Base-by-base conservation (phyloP, 495 filamentous ascomycete genomes). In the Hypoxylon cercidicola region DNA sequence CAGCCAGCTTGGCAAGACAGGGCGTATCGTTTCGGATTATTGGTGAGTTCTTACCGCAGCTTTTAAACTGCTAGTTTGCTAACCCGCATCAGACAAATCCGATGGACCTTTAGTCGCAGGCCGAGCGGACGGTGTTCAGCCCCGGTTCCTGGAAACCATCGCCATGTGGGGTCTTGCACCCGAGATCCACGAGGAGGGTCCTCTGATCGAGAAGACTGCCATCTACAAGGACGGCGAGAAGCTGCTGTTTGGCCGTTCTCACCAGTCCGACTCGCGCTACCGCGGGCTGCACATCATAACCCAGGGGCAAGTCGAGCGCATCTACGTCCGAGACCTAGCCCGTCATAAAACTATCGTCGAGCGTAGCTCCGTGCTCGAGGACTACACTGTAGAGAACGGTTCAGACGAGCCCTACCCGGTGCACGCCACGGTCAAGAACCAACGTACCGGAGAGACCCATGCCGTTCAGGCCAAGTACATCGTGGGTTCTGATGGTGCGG, bases 231-330 rank as follows among this genome's bases (percentile, higher is more conserved):
- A 78, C 28, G 74, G 76, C 0, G 58, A 72, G 35, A 62, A 67
- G 19, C 40, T 79, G 11, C 47, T 75, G 3, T 68, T 68, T 30
- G 60, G 39, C 12, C 62, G 57, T 1, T 72, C 69, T 5, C 73
- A 70, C 54, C 75, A 74, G 45, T 73, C 62, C 19, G 77, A 79
- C 39, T 78, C 77, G 9, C 61, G 74, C 6, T 78, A 76, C 48
- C 68, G 72, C 3, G 76, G 75, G 11, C 23, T 78, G 1, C 76
- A 78, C 25, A 65, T 77, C 32, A 77, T 78, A 30, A 78, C 75
- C 0, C 76, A 78, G 41, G 75, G 76, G 0, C 76, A 77, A 55
- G 43, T 78, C 11, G 75, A 78, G 54, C 57, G 72, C 8, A 75
- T 78, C 28, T 77, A 67, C 34, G 59, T 78, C n/a, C 65, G 75